phyloP scores from a whole-genome alignment of 108 stramenopile species.

The Chaetoceros tenuissimus region DNA sequence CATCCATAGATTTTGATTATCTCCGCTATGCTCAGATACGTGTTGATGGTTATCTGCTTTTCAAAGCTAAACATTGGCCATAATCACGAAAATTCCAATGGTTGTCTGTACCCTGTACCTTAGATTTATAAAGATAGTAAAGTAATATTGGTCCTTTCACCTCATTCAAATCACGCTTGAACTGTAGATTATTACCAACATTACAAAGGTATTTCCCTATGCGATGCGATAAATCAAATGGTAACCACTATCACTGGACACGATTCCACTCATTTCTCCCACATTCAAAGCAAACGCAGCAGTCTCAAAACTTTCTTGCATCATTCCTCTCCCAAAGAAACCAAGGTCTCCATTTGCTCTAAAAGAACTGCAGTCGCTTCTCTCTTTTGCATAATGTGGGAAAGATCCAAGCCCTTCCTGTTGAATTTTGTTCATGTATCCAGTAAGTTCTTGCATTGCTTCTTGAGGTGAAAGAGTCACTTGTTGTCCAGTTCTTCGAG shows the following conservation, averaged over 20 bases:
- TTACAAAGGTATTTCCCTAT: conserved; percentile 9
- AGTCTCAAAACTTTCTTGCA: conserved; percentile 87
- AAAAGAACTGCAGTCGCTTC: conserved; percentile 77
- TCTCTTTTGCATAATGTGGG: conserved; percentile 61
- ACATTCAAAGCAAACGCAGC: conserved; percentile 80
- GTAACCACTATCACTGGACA: conserved; percentile 90
- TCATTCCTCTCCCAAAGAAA: conserved; percentile 77
- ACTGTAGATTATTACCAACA: background rate
- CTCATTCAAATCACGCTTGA: background rate
- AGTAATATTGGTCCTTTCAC: background rate
- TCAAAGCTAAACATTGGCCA: conserved; percentile 26
- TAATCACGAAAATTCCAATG: too few species aligned
- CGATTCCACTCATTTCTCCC: conserved; percentile 85
- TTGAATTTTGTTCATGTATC: conserved; percentile 46
- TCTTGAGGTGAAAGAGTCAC: conserved; percentile 65
- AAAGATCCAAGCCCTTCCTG: conserved; percentile 57
- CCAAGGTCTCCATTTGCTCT: conserved; percentile 77
- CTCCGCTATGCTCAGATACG: conserved; percentile 51
- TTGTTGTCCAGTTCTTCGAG: conserved; percentile 66
- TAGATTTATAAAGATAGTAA: too few species aligned
- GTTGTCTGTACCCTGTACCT: too few species aligned
- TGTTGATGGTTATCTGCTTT: conserved; percentile 42
- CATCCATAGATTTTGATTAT: conserved; percentile 68
- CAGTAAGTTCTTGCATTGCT: conserved; percentile 57
- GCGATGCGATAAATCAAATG: conserved; percentile 94